Evolutionary conservation across 306 rosid species (phyloP), one percentile per base, ranked within the genome.

Genomic region (Vigna nakashimae): DNA sequence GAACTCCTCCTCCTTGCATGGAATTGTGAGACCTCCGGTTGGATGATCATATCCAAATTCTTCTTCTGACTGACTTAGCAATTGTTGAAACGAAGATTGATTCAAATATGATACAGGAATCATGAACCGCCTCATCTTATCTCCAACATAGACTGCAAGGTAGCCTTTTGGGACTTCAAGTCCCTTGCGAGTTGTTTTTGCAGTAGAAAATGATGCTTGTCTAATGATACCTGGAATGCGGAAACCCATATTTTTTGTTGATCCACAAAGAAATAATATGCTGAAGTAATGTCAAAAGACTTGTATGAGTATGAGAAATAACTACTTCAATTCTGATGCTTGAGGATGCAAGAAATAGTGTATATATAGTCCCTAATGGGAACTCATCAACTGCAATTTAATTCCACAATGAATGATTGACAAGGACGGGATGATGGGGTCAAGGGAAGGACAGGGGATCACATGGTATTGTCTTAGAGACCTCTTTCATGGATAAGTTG

Each of bases 41-140:
- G 56, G 56, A n/a, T 51, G 22, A 51, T 51, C 56, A 51, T n/a
- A 51, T 51, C 56, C 56, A n/a, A 51, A 51, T 51, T 51, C 56
- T 51, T 51, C 56, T 51, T 51, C 56, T 6, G 22, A 9, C n/a
- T n/a, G 22, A n/a, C 4, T 51, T 51, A 51, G 11, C n/a, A 51
- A 51, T 51, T 51, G 22, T 51, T 51, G 56, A 59, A 87, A 84
- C 3, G 45, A 11, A 40, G 82, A 50, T 18, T 83, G 71, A 14
- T 81, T 83, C 84, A 86, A 80, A 77, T 42, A 83, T 42, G 84
- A 74, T 4, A 83, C 7, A 0, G 87, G 85, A 12, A 80, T 75
- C 69, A 80, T 52, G 2, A 77, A 78, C 66, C 84, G 70, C 71
- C 46, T 78, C 86, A 72, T 63, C 48, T 83, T 57, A 1, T 74